A percentile compares a stretch with the other conserved stretches of the same genome.
Evolutionary conservation across 139 green algal species (phyloP).

Genomic region (Tetradesmus lagerheimii): DNA sequence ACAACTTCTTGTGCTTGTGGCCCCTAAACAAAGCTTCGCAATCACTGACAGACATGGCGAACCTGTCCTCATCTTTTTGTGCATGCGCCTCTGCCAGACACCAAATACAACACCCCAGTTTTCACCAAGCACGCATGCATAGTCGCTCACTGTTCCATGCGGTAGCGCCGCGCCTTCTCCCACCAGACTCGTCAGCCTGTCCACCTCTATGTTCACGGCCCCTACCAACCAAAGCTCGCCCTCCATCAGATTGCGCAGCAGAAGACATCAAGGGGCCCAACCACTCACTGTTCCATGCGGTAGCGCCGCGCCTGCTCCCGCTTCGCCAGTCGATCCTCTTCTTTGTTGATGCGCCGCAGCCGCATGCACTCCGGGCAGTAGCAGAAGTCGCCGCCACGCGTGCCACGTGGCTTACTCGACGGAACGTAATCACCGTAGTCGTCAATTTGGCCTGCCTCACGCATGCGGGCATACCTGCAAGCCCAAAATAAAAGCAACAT

Average conservation of each 20-base stretch:
- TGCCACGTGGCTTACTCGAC: too few relatives aligned
- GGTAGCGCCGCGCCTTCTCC: background rate
- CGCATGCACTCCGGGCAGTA: slow-evolving; percentile 29
- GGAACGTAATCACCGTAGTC: background rate
- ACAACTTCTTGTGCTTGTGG: too few relatives aligned
- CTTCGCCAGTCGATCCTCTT: background rate
- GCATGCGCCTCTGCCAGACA: too few relatives aligned
- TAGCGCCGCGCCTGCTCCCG: background rate
- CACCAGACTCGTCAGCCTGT: background rate
- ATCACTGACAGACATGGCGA: too few relatives aligned
- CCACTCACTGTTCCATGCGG: slow-evolving; percentile 3
- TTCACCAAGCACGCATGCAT: too few relatives aligned
- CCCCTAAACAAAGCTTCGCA: too few relatives aligned
- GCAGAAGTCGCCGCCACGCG: slow-evolving; percentile 3
- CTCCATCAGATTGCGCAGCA: background rate
- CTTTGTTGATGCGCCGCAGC: background rate
- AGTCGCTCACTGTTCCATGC: slow-evolving; percentile 10
- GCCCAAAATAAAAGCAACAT: background rate
- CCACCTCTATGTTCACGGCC: background rate
- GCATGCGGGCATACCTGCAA: slow-evolving; percentile 10
- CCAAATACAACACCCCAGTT: too few relatives aligned
- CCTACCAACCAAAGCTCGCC: too few relatives aligned
- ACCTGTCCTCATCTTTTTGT: too few relatives aligned
- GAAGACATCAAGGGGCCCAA: background rate
- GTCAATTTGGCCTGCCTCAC: background rate